Conservation (phyloP, 345 rosid species). For the Corchorus capsularis region DNA sequence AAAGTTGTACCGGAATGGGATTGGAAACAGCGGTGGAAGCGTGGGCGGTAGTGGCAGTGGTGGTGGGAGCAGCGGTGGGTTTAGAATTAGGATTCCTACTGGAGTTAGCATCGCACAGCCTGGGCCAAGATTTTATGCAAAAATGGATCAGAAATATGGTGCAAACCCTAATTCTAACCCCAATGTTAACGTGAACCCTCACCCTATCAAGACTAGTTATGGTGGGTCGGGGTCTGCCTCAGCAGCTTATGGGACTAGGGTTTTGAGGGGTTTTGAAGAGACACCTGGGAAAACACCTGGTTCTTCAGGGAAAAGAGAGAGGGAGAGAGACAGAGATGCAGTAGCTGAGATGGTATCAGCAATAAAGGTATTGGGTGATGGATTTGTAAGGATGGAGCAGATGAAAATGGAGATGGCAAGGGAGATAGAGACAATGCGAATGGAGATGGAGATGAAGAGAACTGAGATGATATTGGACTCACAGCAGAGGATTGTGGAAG, state of each 20-base stretch:
- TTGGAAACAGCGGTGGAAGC: constrained; percentile 36
- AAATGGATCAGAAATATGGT: constrained; percentile 47
- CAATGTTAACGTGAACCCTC: constrained; percentile 21
- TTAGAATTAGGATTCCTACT: constrained; percentile 76
- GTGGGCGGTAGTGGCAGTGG: constrained; percentile 32
- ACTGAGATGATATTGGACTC: constrained; percentile 86
- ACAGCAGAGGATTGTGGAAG: constrained; percentile 75
- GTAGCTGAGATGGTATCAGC: constrained; percentile 80
- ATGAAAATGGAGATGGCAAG: constrained; percentile 90
- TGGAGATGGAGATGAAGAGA: constrained; percentile 93
- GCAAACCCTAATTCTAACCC: constrained; percentile 24
- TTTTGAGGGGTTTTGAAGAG: constrained; percentile 42
- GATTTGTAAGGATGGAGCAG: constrained; percentile 80
- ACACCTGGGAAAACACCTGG: constrained; percentile 25
- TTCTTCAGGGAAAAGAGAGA: constrained; percentile 24
- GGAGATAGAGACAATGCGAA: constrained; percentile 83
- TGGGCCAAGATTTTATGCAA: constrained; percentile 48
- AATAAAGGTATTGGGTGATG: constrained; percentile 78
- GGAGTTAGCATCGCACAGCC: constrained; percentile 82
- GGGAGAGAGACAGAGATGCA: constrained; percentile 44
- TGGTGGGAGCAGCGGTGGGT: constrained; percentile 43
- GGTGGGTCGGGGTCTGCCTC: constrained; percentile 36
- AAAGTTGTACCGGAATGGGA: constrained; percentile 59
- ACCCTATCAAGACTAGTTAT: constrained; percentile 26
- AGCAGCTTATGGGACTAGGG: constrained; percentile 38